phyloP scores from a whole-genome alignment of 2,329 filamentous ascomycete genomes.

The Curvularia eragrostidis region DNA sequence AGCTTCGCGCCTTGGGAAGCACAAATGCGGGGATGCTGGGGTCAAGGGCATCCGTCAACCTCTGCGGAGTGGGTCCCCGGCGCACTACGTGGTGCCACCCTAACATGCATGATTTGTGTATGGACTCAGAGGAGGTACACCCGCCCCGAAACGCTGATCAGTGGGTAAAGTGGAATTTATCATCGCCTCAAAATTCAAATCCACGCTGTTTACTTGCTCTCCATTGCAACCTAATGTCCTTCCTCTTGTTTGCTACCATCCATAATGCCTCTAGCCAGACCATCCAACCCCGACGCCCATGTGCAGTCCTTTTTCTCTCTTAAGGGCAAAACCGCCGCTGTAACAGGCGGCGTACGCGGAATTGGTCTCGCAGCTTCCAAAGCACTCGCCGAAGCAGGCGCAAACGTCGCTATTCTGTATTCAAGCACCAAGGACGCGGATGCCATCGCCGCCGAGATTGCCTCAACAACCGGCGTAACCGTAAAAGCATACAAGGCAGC shows the following conservation, averaged over 20 bases:
- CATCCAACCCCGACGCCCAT: constrained; percentile 12
- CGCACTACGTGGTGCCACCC: constrained; percentile 28
- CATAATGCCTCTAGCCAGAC: constrained; percentile 17
- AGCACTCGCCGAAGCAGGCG: constrained; percentile 45
- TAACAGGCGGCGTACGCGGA: constrained; percentile 57
- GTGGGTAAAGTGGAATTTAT: neutral
- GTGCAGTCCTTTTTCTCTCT: constrained; percentile 23
- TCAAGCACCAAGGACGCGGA: constrained; percentile 22
- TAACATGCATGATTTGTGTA: neutral
- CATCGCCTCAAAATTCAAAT: neutral
- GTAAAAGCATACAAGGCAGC: constrained; percentile 27
- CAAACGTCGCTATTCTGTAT: constrained; percentile 46
- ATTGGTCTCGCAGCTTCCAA: constrained; percentile 55
- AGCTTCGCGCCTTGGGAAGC: neutral
- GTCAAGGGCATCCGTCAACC: constrained; percentile 10
- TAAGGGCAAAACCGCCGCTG: constrained; percentile 47
- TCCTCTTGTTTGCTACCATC: neutral
- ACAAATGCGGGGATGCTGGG: constrained; percentile 9
- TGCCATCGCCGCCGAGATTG: constrained; percentile 22
- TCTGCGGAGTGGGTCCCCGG: constrained; percentile 4
- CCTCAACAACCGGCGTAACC: constrained; percentile 17
- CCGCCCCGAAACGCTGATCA: constrained; percentile 1
- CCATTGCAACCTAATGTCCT: neutral
- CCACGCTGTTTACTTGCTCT: neutral
- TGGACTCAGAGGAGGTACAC: neutral